Base-by-base conservation (phyloP, 192 early-diverging fungal genomes). In the Rhizoclosmatium globosum region DNA sequence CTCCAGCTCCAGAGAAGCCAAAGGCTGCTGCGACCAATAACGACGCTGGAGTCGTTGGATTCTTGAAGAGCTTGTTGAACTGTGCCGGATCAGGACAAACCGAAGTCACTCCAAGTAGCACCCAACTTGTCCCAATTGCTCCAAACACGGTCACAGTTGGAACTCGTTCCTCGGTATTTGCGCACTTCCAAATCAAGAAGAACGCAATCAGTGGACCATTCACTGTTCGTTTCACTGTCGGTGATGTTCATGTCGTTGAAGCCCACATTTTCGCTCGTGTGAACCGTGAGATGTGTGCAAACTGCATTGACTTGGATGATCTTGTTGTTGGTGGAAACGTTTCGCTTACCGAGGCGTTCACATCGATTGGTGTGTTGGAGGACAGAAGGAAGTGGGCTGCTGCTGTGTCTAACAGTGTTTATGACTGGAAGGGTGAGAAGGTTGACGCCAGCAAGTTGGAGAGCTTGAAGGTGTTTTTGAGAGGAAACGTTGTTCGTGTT, bases 281-380 rank as follows among this genome's bases (percentile, higher is more conserved):
- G 1, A 42, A 19, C 13, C 21, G 44, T 3, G 70, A 72, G 7
- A 21, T 19, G 2, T 72, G 70, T 44, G 7, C 17, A 9, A 72
- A 72, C 70, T 72, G 70, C 70, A 19, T 72, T 39, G 70, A 72
- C 50, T 72, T 58, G 53, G 70, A 72, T 31, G 57, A 72, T 38
- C 38, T 72, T 11, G 23, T 38, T 19, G 19, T 72, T 38, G 70
- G 70, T 23, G 70, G 70, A 47, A 50, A 17, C 2, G 21, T 19
- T 2, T 57, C 48, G 2, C 44, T 72, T 7, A 72, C 70, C 19
- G 70, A 53, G 11, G 47, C 70, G 7, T 72, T 72, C 53, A 50
- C 19, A 7, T 3, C n/a, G 19, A 50, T 21, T 15, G 57, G 57
- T 11, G 11, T 72, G 3, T 39, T 72, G 70, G 48, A 72, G 3